These are phyloP conservation scores for Yamadazyma diddensiae DNA, from an alignment of 1,139 yeast genomes.

Conservation along the genomic window DNA sequence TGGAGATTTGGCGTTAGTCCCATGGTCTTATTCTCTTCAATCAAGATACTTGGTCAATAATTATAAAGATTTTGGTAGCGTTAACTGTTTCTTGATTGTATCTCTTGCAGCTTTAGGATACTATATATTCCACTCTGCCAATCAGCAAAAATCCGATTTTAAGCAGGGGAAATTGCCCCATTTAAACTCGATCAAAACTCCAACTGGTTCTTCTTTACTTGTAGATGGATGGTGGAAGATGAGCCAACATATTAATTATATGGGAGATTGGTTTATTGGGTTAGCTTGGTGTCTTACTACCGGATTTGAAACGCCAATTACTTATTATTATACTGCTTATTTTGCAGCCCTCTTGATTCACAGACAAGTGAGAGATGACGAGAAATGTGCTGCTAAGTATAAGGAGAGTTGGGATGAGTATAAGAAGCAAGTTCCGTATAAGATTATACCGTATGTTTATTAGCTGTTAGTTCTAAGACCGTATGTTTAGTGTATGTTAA, in stretches of 20 bases:
- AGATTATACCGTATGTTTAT: constrained; percentile 85
- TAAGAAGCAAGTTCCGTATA: constrained; percentile 76
- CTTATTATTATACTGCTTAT: constrained; percentile 83
- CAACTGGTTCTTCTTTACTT: constrained; percentile 75
- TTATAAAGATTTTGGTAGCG: constrained; percentile 54
- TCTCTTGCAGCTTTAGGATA: constrained; percentile 59
- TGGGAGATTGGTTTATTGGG: constrained; percentile 94
- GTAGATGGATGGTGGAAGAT: constrained; percentile 96
- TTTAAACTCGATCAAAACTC: constrained; percentile 63
- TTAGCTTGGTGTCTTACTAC: constrained; percentile 93
- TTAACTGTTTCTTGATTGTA: constrained; percentile 31
- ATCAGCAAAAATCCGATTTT: constrained; percentile 81
- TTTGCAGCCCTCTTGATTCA: constrained; percentile 81
- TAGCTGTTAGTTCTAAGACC: no score
- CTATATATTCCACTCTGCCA: constrained; percentile 79
- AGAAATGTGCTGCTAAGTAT: constrained; percentile 82
- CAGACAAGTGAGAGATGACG: constrained; percentile 88
- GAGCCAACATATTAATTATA: constrained; percentile 89
- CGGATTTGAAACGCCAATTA: constrained; percentile 74
- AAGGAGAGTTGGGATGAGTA: constrained; percentile 85
- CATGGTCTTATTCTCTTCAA: constrained; percentile 86
- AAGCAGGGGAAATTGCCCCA: constrained; percentile 71
- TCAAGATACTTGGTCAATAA: constrained; percentile 64
- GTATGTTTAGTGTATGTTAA: no score
- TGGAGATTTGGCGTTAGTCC: constrained; percentile 94